Evolutionary conservation across 225 moss, liverwort and hornwort genomes (phyloP).

Genomic region (Sphagnum tenellum): DNA sequence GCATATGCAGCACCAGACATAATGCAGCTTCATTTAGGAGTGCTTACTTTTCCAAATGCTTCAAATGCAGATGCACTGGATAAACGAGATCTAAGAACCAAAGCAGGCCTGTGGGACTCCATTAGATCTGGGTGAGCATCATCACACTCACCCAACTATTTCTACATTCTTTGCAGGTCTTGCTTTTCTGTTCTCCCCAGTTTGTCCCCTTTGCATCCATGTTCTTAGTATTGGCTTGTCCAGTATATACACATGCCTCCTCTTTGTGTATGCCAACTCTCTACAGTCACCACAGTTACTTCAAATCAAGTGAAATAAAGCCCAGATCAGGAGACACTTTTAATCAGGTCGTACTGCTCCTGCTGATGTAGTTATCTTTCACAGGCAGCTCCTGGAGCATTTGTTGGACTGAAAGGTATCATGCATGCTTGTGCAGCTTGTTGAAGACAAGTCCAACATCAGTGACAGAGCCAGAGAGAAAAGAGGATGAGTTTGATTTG

Average conservation of each 20-base stretch:
- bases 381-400: too few relatives aligned
- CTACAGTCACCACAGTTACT: too few relatives aligned
- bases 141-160: slow-evolving; percentile 24
- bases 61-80: slow-evolving; percentile 21
- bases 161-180: slow-evolving; percentile 38
- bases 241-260: too few relatives aligned
- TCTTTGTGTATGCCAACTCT: too few relatives aligned
- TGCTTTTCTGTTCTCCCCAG: slow-evolving; percentile 17
- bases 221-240: too few relatives aligned
- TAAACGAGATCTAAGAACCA: slow-evolving; percentile 60
- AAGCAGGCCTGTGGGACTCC: slow-evolving; percentile 93
- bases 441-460: slow-evolving; percentile 59
- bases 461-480: slow-evolving; percentile 42
- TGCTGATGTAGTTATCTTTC: too few relatives aligned
- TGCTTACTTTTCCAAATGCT: slow-evolving; percentile 21
- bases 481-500: slow-evolving; percentile 53
- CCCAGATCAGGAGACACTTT: too few relatives aligned
- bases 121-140: slow-evolving; percentile 91
- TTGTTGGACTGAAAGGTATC: too few relatives aligned
- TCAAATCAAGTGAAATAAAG: too few relatives aligned
- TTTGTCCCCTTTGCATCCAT: neutral
- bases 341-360: too few relatives aligned
- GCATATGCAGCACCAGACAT: neutral
- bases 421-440: slow-evolving; percentile 36
- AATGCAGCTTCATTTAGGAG: too few relatives aligned